Base-by-base conservation (phyloP, 106 monocot genomes). In the Narthecium ossifragum region DNA sequence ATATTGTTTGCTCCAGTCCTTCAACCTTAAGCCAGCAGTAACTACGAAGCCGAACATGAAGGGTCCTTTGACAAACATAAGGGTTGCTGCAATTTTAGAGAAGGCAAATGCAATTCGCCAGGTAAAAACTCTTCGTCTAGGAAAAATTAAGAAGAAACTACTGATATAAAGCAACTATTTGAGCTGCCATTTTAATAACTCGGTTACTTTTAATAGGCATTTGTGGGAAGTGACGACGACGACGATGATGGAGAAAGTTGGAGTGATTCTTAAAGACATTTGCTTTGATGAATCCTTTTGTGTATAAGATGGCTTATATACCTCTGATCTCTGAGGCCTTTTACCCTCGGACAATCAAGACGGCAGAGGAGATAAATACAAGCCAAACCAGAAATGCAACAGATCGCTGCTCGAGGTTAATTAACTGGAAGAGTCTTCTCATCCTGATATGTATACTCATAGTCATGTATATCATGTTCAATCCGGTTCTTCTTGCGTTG, bases 91-190 rank as follows among this genome's bases (percentile, higher is more conserved):
- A 32, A 96, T 96, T 68, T 60, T 96, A 59, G 90, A 96, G 73
- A 96, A 85, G 57, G 94, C 90, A 55, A 90, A 86, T 78, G 90
- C 94, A 58, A 83, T 96, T 28, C 86, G 94, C 29, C 83, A 81
- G 86, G 96, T 98, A 36, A 30, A 36, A n/a, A n/a, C n/a, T n/a
- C n/a, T n/a, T n/a, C n/a, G n/a, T n/a, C n/a, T n/a, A n/a, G n/a
- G n/a, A n/a, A n/a, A n/a, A n/a, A n/a, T n/a, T n/a, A n/a, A n/a
- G n/a, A n/a, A n/a, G n/a, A n/a, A n/a, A n/a, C n/a, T n/a, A n/a
- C n/a, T n/a, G n/a, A n/a, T n/a, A n/a, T n/a, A n/a, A n/a, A n/a
- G n/a, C n/a, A n/a, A n/a, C n/a, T n/a, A n/a, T n/a, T n/a, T n/a
- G n/a, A n/a, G 5, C 0, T 51, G 17, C 31, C 13, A 29, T 36